These are phyloP conservation scores for Spathaspora boniae DNA, from an alignment of 805 yeast genomes.

Conservation along the genomic window DNA sequence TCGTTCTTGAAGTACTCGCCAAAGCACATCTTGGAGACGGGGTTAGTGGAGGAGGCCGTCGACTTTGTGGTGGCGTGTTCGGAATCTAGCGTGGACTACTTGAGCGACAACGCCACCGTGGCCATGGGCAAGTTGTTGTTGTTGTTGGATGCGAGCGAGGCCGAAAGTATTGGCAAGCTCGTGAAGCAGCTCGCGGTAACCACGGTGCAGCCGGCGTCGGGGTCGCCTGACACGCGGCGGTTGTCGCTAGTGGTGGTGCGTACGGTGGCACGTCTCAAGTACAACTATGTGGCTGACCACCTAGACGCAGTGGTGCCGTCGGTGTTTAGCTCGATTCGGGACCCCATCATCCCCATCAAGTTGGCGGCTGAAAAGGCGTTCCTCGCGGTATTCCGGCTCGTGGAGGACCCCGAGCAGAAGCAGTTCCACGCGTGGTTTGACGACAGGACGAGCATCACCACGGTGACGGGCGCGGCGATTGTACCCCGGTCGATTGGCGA, in stretches of 20 bases:
- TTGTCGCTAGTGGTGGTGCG: conserved; percentile 71
- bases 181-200: conserved; percentile 48
- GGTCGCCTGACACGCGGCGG: conserved; percentile 75
- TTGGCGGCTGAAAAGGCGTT: conserved; percentile 92
- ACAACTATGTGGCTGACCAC: conserved; percentile 47
- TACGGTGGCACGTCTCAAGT: conserved; percentile 66
- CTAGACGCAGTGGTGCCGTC: conserved; percentile 62
- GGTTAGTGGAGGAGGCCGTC: conserved; percentile 48
- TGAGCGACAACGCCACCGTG: conserved; percentile 70
- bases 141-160: conserved; percentile 36
- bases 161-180: conserved; percentile 39
- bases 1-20: conserved; percentile 80
- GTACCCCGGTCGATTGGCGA: conserved; percentile 78
- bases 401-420: conserved; percentile 56
- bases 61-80: conserved; percentile 45
- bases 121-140: conserved; percentile 82
- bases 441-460: conserved; percentile 30
- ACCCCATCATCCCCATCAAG: conserved; percentile 85
- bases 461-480: conserved; percentile 44
- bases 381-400: conserved; percentile 65
- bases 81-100: conserved; percentile 42
- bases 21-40: conserved; percentile 52
- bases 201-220: conserved; percentile 52
- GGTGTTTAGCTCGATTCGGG: conserved; percentile 80
- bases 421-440: conserved; percentile 66